Evolutionary conservation across 2,329 filamentous ascomycete species (phyloP).

Genomic region (Epichloe coenophiala): DNA sequence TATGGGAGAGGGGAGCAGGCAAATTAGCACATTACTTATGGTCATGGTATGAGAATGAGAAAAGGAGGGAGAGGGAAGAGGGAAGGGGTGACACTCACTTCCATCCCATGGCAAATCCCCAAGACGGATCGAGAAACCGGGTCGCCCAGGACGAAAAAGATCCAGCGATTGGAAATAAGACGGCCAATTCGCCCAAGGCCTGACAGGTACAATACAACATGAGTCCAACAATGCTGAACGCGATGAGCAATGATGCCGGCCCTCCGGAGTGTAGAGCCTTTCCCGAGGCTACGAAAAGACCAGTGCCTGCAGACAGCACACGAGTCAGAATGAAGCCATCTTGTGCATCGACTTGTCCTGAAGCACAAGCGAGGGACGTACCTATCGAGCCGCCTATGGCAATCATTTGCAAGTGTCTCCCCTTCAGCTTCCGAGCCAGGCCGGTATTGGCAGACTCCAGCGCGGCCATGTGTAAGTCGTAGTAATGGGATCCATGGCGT

Average conservation of each 20-base stretch:
- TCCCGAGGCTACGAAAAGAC: conserved; percentile 77
- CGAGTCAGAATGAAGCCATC: not conserved
- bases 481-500: conserved; percentile 31
- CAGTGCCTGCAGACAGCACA: conserved; percentile 35
- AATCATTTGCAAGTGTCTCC: conserved; percentile 91
- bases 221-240: conserved; percentile 64
- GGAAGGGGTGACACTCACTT: conserved; percentile 41
- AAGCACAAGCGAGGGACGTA: conserved; percentile 16
- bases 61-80: not conserved
- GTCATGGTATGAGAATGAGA: not conserved
- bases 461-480: conserved; percentile 43
- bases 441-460: conserved; percentile 64
- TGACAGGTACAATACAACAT: conserved; percentile 93
- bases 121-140: conserved; percentile 82
- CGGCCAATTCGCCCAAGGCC: conserved; percentile 80
- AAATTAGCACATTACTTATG: not conserved
- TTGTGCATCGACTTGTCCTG: not conserved
- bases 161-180: conserved; percentile 79
- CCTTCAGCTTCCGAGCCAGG: conserved; percentile 65
- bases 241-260: conserved; percentile 63
- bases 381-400: conserved; percentile 88
- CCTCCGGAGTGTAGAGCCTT: conserved; percentile 57
- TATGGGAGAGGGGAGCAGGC: conserved; percentile 16
- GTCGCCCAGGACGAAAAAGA: conserved; percentile 89
- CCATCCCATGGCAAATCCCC: conserved; percentile 94